Evolutionary conservation across 495 filamentous ascomycete species (phyloP).

Genomic region (Penicillium tannophilum): DNA sequence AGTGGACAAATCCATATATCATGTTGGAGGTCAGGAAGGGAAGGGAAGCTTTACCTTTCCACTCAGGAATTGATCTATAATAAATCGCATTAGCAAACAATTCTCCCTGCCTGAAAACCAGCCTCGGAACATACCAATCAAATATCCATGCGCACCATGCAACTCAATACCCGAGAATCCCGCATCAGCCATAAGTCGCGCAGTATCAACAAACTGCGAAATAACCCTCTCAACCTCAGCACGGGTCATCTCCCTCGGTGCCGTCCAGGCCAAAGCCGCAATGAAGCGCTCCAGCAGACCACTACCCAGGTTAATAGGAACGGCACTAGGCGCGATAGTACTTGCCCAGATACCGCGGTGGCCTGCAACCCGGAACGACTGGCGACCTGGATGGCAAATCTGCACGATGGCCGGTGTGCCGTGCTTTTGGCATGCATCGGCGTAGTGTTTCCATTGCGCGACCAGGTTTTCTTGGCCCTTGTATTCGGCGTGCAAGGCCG

Average conservation of each 20-base stretch:
- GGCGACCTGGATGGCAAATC: slow-evolving; percentile 60
- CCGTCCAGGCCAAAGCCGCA: slow-evolving; percentile 39
- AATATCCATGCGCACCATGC: slow-evolving; percentile 62
- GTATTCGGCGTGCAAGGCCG: slow-evolving; percentile 42
- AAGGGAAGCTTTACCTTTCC: slow-evolving; percentile 31
- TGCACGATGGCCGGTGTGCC: slow-evolving; percentile 56
- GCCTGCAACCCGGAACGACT: slow-evolving; percentile 51
- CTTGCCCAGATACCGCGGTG: slow-evolving; percentile 45
- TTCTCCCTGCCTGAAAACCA: not conserved
- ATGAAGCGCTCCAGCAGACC: slow-evolving; percentile 38
- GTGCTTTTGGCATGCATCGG: slow-evolving; percentile 44
- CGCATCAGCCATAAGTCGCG: slow-evolving; percentile 46
- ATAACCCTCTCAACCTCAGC: slow-evolving; percentile 52
- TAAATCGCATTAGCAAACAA: slow-evolving; percentile 11
- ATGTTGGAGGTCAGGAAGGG: not conserved
- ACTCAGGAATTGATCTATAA: slow-evolving; percentile 46
- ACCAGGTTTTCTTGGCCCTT: slow-evolving; percentile 32
- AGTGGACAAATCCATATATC: not conserved
- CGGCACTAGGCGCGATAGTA: slow-evolving; percentile 49
- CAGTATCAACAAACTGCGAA: slow-evolving; percentile 49
- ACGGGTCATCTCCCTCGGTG: slow-evolving; percentile 49
- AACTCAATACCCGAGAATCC: slow-evolving; percentile 61
- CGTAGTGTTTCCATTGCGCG: slow-evolving; percentile 49
- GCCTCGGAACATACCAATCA: slow-evolving; percentile 41
- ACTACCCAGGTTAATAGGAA: slow-evolving; percentile 43